Evolutionary conservation across 257 asterid species (phyloP).

Genomic region (Nicotiana benthamiana): DNA sequence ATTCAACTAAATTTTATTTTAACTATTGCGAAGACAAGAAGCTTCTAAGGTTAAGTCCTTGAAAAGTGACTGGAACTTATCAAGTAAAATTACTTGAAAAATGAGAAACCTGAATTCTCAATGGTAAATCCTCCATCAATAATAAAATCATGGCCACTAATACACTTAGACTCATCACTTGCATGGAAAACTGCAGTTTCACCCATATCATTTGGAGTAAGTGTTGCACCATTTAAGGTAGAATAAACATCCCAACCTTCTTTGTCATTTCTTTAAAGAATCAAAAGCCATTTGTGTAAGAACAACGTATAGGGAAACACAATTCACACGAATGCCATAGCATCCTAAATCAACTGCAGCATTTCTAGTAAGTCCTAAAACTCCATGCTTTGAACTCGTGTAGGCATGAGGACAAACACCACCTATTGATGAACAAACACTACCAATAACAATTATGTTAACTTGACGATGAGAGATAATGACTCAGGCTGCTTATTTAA

Average conservation of each 20-base stretch:
- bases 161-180: constrained; percentile 28
- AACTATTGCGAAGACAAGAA: no score
- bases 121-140: constrained; percentile 40
- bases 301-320: constrained; percentile 24
- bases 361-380: constrained; percentile 19
- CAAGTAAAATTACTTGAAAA: background rate
- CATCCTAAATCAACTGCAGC: constrained; percentile 23
- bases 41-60: no score
- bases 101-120: constrained; percentile 14
- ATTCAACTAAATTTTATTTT: no score
- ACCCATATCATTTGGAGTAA: constrained; percentile 23
- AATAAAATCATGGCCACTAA: constrained; percentile 29
- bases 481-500: no score
- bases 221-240: constrained; percentile 13
- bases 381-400: constrained; percentile 26
- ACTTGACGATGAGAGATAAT: constrained; percentile 6
- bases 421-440: constrained; percentile 11
- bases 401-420: constrained; percentile 22
- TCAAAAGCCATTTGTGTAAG: constrained; percentile 8
- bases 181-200: constrained; percentile 24
- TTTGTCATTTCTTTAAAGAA: background rate
- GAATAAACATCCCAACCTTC: background rate
- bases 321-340: constrained; percentile 33
- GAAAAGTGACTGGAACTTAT: background rate
- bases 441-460: constrained; percentile 22